phyloP scores from a whole-genome alignment of 2,329 filamentous ascomycete genomes.

The Claviceps capensis region DNA sequence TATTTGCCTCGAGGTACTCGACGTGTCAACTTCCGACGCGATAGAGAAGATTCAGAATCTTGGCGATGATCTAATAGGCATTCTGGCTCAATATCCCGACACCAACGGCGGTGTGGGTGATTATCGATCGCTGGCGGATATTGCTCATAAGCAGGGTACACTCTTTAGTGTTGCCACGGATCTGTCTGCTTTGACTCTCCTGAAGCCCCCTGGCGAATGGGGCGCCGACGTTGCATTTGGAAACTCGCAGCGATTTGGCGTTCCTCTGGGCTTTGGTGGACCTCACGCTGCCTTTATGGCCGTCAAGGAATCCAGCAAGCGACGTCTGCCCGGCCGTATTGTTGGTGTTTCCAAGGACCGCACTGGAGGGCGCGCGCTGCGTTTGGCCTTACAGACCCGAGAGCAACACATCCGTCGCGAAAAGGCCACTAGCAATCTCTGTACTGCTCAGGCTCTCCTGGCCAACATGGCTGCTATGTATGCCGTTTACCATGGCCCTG shows the following conservation, averaged over 20 bases:
- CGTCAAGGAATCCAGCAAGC: slow-evolving; percentile 79
- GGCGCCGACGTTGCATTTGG: slow-evolving; percentile 93
- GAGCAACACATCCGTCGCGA: slow-evolving; percentile 95
- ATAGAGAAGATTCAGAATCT: slow-evolving; percentile 55
- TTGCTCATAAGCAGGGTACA: slow-evolving; percentile 63
- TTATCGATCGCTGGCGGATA: slow-evolving; percentile 59
- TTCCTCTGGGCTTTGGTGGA: slow-evolving; percentile 82
- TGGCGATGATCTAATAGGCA: slow-evolving; percentile 73
- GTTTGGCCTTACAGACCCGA: slow-evolving; percentile 77
- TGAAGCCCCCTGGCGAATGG: slow-evolving; percentile 86
- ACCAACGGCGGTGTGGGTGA: slow-evolving; percentile 70
- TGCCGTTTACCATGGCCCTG: slow-evolving; percentile 82
- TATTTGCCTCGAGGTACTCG: slow-evolving; percentile 60
- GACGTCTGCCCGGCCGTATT: slow-evolving; percentile 82
- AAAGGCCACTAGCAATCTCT: slow-evolving; percentile 96
- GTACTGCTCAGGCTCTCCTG: slow-evolving; percentile 83
- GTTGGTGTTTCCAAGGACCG: slow-evolving; percentile 89
- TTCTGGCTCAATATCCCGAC: slow-evolving; percentile 90
- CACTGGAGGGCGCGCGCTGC: slow-evolving; percentile 64
- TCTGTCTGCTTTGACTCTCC: slow-evolving; percentile 69
- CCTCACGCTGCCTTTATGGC: slow-evolving; percentile 97
- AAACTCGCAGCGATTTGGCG: slow-evolving; percentile 80
- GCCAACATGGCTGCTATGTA: slow-evolving; percentile 96
- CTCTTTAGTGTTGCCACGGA: slow-evolving; percentile 84
- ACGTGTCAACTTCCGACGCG: slow-evolving; percentile 51